Evolutionary conservation across 2,329 filamentous ascomycete genomes (phyloP).

Genomic region (Cercospora citrullina): DNA sequence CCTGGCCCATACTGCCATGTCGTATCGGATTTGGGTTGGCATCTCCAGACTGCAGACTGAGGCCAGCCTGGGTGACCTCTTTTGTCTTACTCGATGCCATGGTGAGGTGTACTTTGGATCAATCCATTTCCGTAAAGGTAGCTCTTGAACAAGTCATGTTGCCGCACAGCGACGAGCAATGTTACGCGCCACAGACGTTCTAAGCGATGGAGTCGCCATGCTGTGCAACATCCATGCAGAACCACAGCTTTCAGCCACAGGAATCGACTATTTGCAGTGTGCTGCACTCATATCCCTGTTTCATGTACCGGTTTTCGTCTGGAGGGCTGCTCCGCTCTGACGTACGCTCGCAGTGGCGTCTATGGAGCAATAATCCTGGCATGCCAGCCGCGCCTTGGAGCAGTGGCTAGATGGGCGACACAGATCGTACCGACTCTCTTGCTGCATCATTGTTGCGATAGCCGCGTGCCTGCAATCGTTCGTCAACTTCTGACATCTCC

Average conservation of each 20-base stretch:
- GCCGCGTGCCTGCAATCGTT: slow-evolving; percentile 4
- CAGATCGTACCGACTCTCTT: not conserved
- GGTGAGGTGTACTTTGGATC: not conserved
- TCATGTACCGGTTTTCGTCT: slow-evolving; percentile 14
- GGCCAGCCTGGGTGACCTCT: slow-evolving; percentile 39
- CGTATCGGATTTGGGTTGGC: slow-evolving; percentile 42
- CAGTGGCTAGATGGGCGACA: not conserved
- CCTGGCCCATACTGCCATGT: slow-evolving; percentile 51
- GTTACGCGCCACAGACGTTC: not conserved
- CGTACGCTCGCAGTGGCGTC: slow-evolving; percentile 11
- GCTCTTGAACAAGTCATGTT: not conserved
- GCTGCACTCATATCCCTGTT: slow-evolving; percentile 13
- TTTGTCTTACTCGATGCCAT: slow-evolving; percentile 18
- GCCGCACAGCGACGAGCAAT: not conserved
- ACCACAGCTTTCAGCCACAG: slow-evolving; percentile 16
- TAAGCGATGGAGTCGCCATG: slow-evolving; percentile 12
- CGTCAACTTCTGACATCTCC: not conserved
- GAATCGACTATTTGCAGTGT: slow-evolving; percentile 3
- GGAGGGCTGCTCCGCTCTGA: slow-evolving; percentile 12
- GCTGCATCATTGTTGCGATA: slow-evolving; percentile 5
- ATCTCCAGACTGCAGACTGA: slow-evolving; percentile 46
- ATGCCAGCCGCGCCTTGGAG: not conserved
- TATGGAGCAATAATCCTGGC: slow-evolving; percentile 10
- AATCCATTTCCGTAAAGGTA: not conserved
- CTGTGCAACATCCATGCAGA: slow-evolving; percentile 12